Percentiles rank a stretch among this genome's conserved stretches.
Conservation (phyloP, 257 asterid species). For the Agastache rugosa region DNA sequence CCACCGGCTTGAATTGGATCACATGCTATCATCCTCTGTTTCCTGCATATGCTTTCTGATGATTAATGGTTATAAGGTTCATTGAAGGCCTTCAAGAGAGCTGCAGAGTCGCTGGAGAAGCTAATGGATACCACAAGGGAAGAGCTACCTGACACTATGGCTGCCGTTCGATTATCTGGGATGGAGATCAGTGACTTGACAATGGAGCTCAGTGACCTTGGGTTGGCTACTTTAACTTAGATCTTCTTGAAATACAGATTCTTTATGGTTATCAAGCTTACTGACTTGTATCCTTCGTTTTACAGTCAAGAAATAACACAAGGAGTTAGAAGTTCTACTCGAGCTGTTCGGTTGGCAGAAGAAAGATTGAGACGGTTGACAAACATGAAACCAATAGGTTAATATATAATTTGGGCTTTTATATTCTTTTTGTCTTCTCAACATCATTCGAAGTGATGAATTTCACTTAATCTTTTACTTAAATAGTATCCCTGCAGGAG, state of each 20-base stretch:
- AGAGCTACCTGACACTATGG: slow-evolving; percentile 96
- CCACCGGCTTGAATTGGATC: not conserved
- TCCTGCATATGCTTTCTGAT: slow-evolving; percentile 23
- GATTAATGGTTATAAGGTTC: slow-evolving; percentile 26
- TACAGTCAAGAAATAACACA: slow-evolving; percentile 80
- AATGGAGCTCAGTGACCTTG: slow-evolving; percentile 90
- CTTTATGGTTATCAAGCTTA: not conserved
- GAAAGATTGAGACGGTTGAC: slow-evolving; percentile 73
- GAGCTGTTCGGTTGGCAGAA: slow-evolving; percentile 77
- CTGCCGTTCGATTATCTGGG: slow-evolving; percentile 92
- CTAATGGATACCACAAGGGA: slow-evolving; percentile 82
- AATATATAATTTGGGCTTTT: slow-evolving; percentile 23
- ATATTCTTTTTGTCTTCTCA: not conserved
- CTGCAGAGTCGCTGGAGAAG: slow-evolving; percentile 82
- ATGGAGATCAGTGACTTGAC: slow-evolving; percentile 95
- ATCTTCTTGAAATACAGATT: slow-evolving; percentile 21
- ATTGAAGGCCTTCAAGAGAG: slow-evolving; percentile 82
- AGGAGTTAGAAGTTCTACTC: slow-evolving; percentile 85
- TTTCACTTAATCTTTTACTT: slow-evolving; percentile 67
- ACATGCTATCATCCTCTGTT: slow-evolving; percentile 8
- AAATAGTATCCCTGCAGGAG: slow-evolving; percentile 73
- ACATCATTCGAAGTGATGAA: slow-evolving; percentile 39
- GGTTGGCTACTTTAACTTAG: slow-evolving; percentile 48
- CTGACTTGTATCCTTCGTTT: not conserved
- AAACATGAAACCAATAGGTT: slow-evolving; percentile 69